Conservation (phyloP, 352 stramenopile genomes). For the Phytopythium aichiense region DNA sequence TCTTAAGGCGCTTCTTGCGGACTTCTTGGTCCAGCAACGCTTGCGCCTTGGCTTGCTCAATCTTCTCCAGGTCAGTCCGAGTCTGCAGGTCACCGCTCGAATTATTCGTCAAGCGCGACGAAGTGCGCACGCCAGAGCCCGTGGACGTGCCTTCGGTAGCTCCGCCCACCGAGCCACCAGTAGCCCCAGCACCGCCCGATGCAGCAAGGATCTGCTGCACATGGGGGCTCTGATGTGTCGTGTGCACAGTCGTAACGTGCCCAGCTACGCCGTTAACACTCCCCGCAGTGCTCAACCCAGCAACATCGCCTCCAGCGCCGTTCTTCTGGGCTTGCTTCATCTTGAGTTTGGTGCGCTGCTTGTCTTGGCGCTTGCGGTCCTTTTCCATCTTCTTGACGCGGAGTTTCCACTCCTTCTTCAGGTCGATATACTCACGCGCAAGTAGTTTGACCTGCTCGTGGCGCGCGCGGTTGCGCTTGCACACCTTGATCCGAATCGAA, state of each 20-base stretch:
- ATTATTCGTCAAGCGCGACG: slow-evolving; percentile 84
- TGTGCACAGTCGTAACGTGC: slow-evolving; percentile 20
- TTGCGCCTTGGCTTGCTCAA: slow-evolving; percentile 75
- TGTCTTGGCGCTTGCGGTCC: slow-evolving; percentile 82
- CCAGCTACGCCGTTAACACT: slow-evolving; percentile 22
- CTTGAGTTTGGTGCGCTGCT: slow-evolving; percentile 70
- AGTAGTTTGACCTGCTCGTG: slow-evolving; percentile 67
- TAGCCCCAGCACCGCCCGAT: slow-evolving; percentile 17
- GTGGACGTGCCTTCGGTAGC: slow-evolving; percentile 11
- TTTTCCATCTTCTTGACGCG: slow-evolving; percentile 87
- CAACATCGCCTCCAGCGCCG: slow-evolving; percentile 16
- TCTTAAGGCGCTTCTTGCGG: slow-evolving; percentile 79
- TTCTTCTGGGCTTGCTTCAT: slow-evolving; percentile 43
- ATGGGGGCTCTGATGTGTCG: slow-evolving; percentile 34
- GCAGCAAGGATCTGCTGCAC: slow-evolving; percentile 34
- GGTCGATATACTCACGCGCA: slow-evolving; percentile 71
- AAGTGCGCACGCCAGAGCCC: slow-evolving; percentile 53
- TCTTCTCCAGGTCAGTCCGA: slow-evolving; percentile 74
- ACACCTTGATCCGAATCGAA: slow-evolving; percentile 59
- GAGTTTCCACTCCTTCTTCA: slow-evolving; percentile 81
- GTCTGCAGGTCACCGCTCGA: slow-evolving; percentile 68
- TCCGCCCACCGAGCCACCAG: slow-evolving; percentile 15
- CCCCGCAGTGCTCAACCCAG: background rate
- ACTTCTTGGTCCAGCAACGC: slow-evolving; percentile 77
- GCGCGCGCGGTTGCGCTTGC: slow-evolving; percentile 55